These are phyloP conservation scores for Nemophila menziesii DNA, from an alignment of 257 asterid species.

Conservation along the genomic window DNA sequence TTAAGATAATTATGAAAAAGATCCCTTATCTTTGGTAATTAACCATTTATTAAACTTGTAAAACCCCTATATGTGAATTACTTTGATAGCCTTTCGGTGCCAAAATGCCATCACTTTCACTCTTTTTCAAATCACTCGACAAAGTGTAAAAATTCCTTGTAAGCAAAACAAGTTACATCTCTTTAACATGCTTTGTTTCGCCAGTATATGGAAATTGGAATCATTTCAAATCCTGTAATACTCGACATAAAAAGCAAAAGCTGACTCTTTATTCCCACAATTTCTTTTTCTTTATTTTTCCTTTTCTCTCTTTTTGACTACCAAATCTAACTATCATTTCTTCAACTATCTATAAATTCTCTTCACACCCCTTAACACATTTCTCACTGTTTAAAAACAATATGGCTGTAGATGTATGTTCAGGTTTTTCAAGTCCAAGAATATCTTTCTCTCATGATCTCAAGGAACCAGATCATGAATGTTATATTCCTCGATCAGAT, in stretches of 20 bases:
- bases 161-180: slow-evolving; percentile 18
- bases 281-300: slow-evolving; percentile 17
- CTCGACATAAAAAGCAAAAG: slow-evolving; percentile 26
- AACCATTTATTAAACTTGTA: slow-evolving; percentile 3
- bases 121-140: slow-evolving; percentile 9
- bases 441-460: slow-evolving; percentile 71
- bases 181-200: slow-evolving; percentile 2
- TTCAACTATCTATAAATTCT: slow-evolving; percentile 3
- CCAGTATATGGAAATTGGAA: background rate
- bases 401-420: slow-evolving; percentile 66
- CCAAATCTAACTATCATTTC: slow-evolving; percentile 11
- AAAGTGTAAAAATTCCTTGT: slow-evolving; percentile 32
- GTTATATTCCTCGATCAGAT: slow-evolving; percentile 23
- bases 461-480: slow-evolving; percentile 33
- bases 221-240: background rate
- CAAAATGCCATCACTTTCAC: slow-evolving; percentile 22
- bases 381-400: slow-evolving; percentile 1
- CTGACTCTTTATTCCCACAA: slow-evolving; percentile 29
- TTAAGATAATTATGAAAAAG: slow-evolving; percentile 2
- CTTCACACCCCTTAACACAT: background rate
- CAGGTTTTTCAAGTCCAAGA: slow-evolving; percentile 55
- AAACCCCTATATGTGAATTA: slow-evolving; percentile 1
- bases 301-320: slow-evolving; percentile 35
- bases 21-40: slow-evolving; percentile 3
- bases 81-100: slow-evolving; percentile 54